Percentiles rank a stretch among this genome's conserved stretches.
phyloP scores from a whole-genome alignment of 768 basidiomycete genomes.

The Trametes cubensis region DNA sequence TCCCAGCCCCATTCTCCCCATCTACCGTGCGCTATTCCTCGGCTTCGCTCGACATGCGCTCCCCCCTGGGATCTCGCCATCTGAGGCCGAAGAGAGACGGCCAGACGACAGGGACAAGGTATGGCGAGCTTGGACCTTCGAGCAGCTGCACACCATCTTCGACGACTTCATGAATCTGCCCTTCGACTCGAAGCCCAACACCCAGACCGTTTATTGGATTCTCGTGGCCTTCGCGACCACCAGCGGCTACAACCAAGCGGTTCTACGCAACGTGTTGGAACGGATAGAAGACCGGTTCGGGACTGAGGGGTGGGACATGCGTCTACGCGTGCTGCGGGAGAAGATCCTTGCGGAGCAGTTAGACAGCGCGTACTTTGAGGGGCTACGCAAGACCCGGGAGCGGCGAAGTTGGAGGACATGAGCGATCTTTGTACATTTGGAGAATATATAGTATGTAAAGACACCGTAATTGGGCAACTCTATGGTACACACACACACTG shows the following conservation, averaged over 20 bases:
- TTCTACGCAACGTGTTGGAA: constrained; percentile 60
- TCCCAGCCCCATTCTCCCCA: constrained; percentile 45
- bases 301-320: constrained; percentile 46
- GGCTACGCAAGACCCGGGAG: constrained; percentile 3
- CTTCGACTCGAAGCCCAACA: constrained; percentile 43
- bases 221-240: constrained; percentile 64
- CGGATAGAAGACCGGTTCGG: constrained; percentile 59
- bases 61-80: background rate
- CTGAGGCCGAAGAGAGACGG: background rate
- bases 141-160: constrained; percentile 60
- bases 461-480: constrained; percentile 18
- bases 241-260: constrained; percentile 51
- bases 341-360: constrained; percentile 37
- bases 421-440: constrained; percentile 1
- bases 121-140: constrained; percentile 52
- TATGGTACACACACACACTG: constrained; percentile 13
- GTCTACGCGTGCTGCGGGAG: constrained; percentile 46
- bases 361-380: constrained; percentile 15
- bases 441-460: constrained; percentile 16
- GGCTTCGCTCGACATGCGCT: constrained; percentile 66
- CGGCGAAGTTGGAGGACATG: background rate
- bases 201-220: constrained; percentile 63
- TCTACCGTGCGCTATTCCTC: constrained; percentile 74
- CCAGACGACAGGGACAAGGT: background rate
- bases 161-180: constrained; percentile 64